Percentiles rank a stretch among this genome's conserved stretches.
These are phyloP conservation scores for Podospora bellae-mahoneyi DNA, from an alignment of 495 filamentous ascomycete genomes.

Conservation along the genomic window DNA sequence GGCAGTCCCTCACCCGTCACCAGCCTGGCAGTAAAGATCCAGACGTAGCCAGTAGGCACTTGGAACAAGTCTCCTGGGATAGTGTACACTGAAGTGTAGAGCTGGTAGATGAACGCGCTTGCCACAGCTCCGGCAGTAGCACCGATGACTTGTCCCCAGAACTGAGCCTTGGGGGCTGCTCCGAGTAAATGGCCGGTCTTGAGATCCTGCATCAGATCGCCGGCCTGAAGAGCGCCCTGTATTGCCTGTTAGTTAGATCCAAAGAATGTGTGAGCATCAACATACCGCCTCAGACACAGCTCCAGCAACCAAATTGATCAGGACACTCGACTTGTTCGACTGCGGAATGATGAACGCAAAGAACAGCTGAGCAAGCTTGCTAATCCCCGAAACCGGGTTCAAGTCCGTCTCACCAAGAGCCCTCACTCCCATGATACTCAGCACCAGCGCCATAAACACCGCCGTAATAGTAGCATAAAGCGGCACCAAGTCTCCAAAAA, in stretches of 20 bases:
- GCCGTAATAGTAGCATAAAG: slow-evolving; percentile 73
- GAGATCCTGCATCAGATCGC: slow-evolving; percentile 96
- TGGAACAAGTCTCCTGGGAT: slow-evolving; percentile 87
- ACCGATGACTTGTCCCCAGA: slow-evolving; percentile 93
- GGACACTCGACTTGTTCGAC: slow-evolving; percentile 70
- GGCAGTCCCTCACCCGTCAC: slow-evolving; percentile 93
- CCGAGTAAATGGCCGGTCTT: slow-evolving; percentile 95
- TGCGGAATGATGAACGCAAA: slow-evolving; percentile 81
- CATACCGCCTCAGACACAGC: slow-evolving; percentile 57
- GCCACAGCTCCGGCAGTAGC: slow-evolving; percentile 83
- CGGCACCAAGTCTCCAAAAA: slow-evolving; percentile 67
- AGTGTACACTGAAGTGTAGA: slow-evolving; percentile 87
- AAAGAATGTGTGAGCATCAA: neutral
- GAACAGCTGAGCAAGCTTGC: slow-evolving; percentile 91
- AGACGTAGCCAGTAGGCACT: slow-evolving; percentile 90
- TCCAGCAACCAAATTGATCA: slow-evolving; percentile 93
- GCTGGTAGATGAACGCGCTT: slow-evolving; percentile 80
- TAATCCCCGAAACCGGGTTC: slow-evolving; percentile 95
- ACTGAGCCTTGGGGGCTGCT: slow-evolving; percentile 89
- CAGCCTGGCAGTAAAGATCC: slow-evolving; percentile 92
- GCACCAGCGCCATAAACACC: slow-evolving; percentile 79
- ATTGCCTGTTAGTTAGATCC: slow-evolving; percentile 34
- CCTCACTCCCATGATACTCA: slow-evolving; percentile 93
- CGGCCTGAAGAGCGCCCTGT: slow-evolving; percentile 88
- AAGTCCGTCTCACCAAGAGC: slow-evolving; percentile 94